Evolutionary conservation across 257 asterid genomes (phyloP), one percentile per base, ranked within the genome.

Genomic region (Avicennia marina): DNA sequence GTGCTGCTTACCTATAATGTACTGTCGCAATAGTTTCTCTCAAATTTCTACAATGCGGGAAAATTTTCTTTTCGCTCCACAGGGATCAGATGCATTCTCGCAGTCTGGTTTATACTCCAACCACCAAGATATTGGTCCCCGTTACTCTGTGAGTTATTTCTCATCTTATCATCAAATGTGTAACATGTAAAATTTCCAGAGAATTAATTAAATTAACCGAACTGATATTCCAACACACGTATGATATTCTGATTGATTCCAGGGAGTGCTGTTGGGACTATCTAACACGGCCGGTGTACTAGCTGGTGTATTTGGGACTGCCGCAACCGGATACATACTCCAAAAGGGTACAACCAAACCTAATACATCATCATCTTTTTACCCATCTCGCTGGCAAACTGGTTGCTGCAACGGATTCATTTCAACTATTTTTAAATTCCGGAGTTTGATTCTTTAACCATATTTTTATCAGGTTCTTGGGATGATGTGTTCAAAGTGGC

Each of bases 41-140:
- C 4, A 46, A 46, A 13, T 11, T 17, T 21, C 31, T 29, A 3
- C 7, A 2, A 5, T 11, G 6, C 41, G 2, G 12, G 4, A 34
- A 3, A 5, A 34, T 34, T 2, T 10, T 2, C 13, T 5, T 36
- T 2, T 11, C 12, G 13, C 31, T 71, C 45, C 50, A 51, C 82
- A 90, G 96, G 96, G 98, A 60, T 76, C 78, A n/a, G 98, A 91
- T 70, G 98, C 96, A 4, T 91, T 91, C 80, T 91, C 96, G 19
- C 96, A 91, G 73, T 91, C 98, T 22, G 98, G 98, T 38, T 76
- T 87, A 46, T 87, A 90, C 81, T 90, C 96, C 34, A 87, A 90
- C 69, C 99, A 93, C 80, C 99, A 93, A 80, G 99, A 93, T 67
- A 91, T 91, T 42, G 98, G 96, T 25, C 96, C 98, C 24, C 98